These are phyloP conservation scores for Thielaviopsis populi DNA, from an alignment of 2,329 filamentous ascomycete genomes.

Conservation along the genomic window DNA sequence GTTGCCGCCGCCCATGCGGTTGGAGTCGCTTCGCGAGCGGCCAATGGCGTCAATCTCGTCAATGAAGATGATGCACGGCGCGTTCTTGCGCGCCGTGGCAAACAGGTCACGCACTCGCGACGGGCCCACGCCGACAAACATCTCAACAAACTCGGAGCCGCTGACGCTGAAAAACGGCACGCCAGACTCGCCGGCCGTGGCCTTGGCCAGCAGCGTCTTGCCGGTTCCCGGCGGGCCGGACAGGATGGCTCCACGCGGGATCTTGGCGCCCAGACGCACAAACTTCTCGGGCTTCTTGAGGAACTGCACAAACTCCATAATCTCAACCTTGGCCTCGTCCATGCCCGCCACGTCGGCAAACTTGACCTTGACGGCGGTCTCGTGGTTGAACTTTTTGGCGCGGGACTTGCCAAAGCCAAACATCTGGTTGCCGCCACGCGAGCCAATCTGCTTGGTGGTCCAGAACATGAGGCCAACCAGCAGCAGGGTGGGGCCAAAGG, in stretches of 20 bases:
- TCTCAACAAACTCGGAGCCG: conserved; percentile 97
- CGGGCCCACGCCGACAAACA: conserved; percentile 97
- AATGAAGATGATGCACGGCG: conserved; percentile 98
- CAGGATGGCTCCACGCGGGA: conserved; percentile 88
- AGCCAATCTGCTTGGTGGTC: conserved; percentile 59
- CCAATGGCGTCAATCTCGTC: conserved; percentile 98
- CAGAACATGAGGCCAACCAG: conserved; percentile 73
- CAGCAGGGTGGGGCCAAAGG: conserved; percentile 73
- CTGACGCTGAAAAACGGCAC: conserved; percentile 98
- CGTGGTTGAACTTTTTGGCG: conserved; percentile 95
- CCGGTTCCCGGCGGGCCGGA: conserved; percentile 96
- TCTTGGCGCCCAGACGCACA: conserved; percentile 90
- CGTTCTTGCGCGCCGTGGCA: conserved; percentile 83
- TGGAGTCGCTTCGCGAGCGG: conserved; percentile 69
- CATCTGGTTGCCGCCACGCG: conserved; percentile 58
- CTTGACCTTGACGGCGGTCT: conserved; percentile 91
- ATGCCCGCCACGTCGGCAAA: conserved; percentile 94
- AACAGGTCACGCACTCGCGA: conserved; percentile 92
- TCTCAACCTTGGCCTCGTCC: conserved; percentile 95
- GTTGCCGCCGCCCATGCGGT: conserved; percentile 62
- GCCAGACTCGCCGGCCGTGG: conserved; percentile 88
- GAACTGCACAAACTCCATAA: conserved; percentile 99
- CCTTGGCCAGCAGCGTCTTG: conserved; percentile 94
- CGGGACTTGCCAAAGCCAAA: conserved; percentile 94
- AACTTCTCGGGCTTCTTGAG: conserved; percentile 86